Base-by-base conservation (phyloP, 495 filamentous ascomycete genomes). In the Sporormia fimetaria region DNA sequence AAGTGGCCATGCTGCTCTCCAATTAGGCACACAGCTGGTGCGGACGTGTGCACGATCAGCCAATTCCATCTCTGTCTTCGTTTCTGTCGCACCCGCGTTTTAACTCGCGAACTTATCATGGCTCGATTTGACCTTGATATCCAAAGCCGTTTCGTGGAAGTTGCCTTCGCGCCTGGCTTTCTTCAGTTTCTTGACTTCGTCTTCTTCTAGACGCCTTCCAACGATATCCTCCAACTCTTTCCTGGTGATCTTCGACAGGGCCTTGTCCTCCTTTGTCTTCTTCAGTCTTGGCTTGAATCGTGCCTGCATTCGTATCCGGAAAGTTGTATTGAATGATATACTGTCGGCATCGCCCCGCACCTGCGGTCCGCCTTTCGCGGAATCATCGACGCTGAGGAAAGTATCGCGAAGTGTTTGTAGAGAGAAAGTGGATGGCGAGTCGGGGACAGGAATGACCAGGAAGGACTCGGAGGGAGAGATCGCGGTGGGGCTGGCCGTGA, bases 291-390 rank as follows among this genome's bases (percentile, higher is more conserved):
- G 86, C 67, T 95, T 94, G 59, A 90, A 95, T 33, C 85, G 67
- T 20, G 87, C 85, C 66, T 98, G 90, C 83, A 96, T 90, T 17
- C 90, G 78, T 51, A 96, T 75, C 40, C 83, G 71, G 40, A 94
- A 55, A 14, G 78, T 83, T 48, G 87, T 83, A 42, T 74, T 75
- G 53, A 87, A 86, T 15, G 70, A 76, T 12, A 82, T 71, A 1
- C 64, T 65, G 2, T 73, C 74, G 3, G 75, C 78, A 61, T 96
- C 88, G 4, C 87, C 90, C 16, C 87, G 70, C 47, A 76, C 67
- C 15, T 47, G 38, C 14, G 46, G 37, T 18, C 40, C 58, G 7
- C 57, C 51, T 5, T 22, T 30, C 4, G 39, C 44, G 2, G 34
- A 27, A 14, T 61, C 60, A 28, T 62, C 55, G 9, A 64, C 53